Percentiles rank a stretch among this genome's conserved stretches.
phyloP scores from a whole-genome alignment of 768 basidiomycete species.

The Leccinum barrowsii region DNA sequence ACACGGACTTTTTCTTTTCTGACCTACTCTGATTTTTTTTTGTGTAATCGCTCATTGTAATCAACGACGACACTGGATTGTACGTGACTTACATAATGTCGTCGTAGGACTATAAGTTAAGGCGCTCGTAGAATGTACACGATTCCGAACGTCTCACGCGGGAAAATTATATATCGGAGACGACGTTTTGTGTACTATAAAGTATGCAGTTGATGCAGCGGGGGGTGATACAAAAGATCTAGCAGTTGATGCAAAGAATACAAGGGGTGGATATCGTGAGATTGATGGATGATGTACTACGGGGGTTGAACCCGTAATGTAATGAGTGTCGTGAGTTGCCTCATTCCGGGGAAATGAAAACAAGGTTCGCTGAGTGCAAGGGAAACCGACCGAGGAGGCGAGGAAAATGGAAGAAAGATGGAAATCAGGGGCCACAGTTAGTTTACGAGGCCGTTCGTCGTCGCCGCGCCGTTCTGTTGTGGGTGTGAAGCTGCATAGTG shows the following conservation, averaged over 20 bases:
- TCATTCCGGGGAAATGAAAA: conserved; percentile 11
- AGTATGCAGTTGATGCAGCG: conserved; percentile 61
- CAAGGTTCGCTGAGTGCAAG: conserved; percentile 1
- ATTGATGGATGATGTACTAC: conserved; percentile 37
- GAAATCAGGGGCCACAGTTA: conserved; percentile 3
- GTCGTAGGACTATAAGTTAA: conserved; percentile 1
- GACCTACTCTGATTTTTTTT: conserved; percentile 39
- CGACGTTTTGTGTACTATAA: not conserved
- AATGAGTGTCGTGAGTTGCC: conserved; percentile 30
- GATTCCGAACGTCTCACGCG: conserved; percentile 10
- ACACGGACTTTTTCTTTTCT: conserved; percentile 84
- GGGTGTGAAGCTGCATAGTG: conserved; percentile 46
- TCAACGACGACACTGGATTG: not conserved
- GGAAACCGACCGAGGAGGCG: not conserved
- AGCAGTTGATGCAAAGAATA: conserved; percentile 27
- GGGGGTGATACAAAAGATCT: conserved; percentile 20
- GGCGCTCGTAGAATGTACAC: conserved; percentile 18
- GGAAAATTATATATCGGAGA: conserved; percentile 16
- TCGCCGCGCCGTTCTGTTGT: conserved; percentile 28
- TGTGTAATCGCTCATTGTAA: conserved; percentile 10
- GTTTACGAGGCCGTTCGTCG: conserved; percentile 38
- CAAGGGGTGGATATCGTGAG: conserved; percentile 21
- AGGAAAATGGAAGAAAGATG: not conserved
- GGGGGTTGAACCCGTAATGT: conserved; percentile 86
- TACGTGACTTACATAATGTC: not conserved